Percentiles rank a stretch among this genome's conserved stretches.
phyloP scores from a whole-genome alignment of 257 asterid genomes.

The Verbena officinalis region DNA sequence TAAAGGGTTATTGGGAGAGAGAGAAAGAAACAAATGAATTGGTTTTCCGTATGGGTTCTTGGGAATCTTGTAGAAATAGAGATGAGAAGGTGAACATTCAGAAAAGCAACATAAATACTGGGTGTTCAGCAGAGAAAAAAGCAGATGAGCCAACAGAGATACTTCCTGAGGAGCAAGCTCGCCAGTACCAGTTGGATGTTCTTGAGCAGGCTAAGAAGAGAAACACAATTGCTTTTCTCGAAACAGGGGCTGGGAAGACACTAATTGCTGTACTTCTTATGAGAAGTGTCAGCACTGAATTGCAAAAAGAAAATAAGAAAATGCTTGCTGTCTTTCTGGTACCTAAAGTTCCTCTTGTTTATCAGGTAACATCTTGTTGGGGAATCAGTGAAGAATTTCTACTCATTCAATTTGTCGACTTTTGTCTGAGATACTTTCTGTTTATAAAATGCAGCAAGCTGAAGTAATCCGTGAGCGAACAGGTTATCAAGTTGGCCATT shows the following conservation, averaged over 20 bases:
- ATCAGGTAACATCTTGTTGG: slow-evolving; percentile 65
- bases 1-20: slow-evolving; percentile 92
- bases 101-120: slow-evolving; percentile 38
- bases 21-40: slow-evolving; percentile 77
- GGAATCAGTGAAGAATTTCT: slow-evolving; percentile 8
- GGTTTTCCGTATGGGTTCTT: slow-evolving; percentile 76
- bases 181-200: slow-evolving; percentile 96
- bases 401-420: slow-evolving; percentile 24
- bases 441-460: slow-evolving; percentile 77
- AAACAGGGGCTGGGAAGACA: slow-evolving; percentile 98
- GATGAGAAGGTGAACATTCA: slow-evolving; percentile 52
- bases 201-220: slow-evolving; percentile 93
- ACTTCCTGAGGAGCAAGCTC: slow-evolving; percentile 83
- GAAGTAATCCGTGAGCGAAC: slow-evolving; percentile 95
- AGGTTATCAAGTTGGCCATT: slow-evolving; percentile 94
- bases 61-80: slow-evolving; percentile 69
- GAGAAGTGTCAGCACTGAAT: slow-evolving; percentile 67
- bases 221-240: slow-evolving; percentile 95
- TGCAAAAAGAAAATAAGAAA: slow-evolving; percentile 73
- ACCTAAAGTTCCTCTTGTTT: slow-evolving; percentile 98
- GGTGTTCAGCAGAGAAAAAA: slow-evolving; percentile 51
- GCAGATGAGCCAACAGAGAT: slow-evolving; percentile 55
- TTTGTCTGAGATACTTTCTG: slow-evolving; percentile 15
- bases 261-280: slow-evolving; percentile 92
- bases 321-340: slow-evolving; percentile 94